Conservation (phyloP, 345 rosid species). For the Brassica cretica region DNA sequence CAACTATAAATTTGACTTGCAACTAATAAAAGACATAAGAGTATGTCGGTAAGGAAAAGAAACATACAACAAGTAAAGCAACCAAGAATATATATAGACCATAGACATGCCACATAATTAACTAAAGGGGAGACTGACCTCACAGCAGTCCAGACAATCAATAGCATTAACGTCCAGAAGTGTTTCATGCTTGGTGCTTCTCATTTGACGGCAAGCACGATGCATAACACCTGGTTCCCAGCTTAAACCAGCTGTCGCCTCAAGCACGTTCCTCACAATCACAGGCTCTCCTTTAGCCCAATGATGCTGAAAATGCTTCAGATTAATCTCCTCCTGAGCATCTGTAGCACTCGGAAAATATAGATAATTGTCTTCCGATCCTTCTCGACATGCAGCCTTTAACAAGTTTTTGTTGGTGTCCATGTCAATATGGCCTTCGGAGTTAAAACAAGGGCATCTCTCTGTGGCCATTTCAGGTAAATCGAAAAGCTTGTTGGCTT, state of each 20-base stretch:
- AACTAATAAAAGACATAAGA: background rate
- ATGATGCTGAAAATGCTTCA: conserved; percentile 72
- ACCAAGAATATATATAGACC: background rate
- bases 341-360: conserved; percentile 57
- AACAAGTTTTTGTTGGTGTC: conserved; percentile 27
- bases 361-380: conserved; percentile 56
- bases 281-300: conserved; percentile 84
- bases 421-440: conserved; percentile 38
- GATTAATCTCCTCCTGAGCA: conserved; percentile 36
- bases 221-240: conserved; percentile 90
- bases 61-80: background rate
- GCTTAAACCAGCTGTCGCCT: conserved; percentile 62
- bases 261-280: conserved; percentile 59
- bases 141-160: conserved; percentile 63
- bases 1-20: background rate
- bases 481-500: conserved; percentile 11
- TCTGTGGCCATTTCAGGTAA: conserved; percentile 10
- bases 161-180: conserved; percentile 52
- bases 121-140: conserved; percentile 32
- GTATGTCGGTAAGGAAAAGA: background rate
- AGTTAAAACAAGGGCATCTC: conserved; percentile 51
- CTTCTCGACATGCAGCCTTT: conserved; percentile 63
- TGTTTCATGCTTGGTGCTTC: conserved; percentile 37
- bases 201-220: conserved; percentile 64
- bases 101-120: conserved; percentile 5